Evolutionary conservation across 2,329 filamentous ascomycete species (phyloP), one percentile per base, ranked within the genome.

Genomic region (Sporothrix inflata): DNA sequence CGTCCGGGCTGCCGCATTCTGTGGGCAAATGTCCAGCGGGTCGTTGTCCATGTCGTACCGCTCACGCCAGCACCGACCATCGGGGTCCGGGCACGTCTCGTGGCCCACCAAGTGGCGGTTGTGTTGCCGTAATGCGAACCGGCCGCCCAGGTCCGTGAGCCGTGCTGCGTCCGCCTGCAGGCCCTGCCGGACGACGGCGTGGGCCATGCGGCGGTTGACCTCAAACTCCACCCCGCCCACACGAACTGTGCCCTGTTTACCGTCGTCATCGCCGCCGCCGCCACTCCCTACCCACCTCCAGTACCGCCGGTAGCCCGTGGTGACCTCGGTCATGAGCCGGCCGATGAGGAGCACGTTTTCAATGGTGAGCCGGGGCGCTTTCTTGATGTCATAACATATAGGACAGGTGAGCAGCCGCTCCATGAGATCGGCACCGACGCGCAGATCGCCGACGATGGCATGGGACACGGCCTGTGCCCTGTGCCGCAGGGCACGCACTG

Each of bases 101-200:
- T 72, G 71, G 19, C 71, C 71, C 5, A 72, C 71, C 21, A 72
- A 16, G 38, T 72, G 71, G 8, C 71, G 57, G 71, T 70, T 72
- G 57, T 72, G 57, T 21, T 72, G 71, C 8, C 71, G 66, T 3
- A 70, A 16, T 7, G 55, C 66, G n/a, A 72, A 72, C 7, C 40
- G 66, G 6, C 66, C 40, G 14, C 45, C 71, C 71, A 72, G 9
- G 16, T 70, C 67, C 1, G 71, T 70, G 4, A 72, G 57, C 34
- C 71, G 71, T 11, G 34, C 45, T 0, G 66, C 47, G 30, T 72
- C 71, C 12, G 30, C 24, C 53, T 53, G 45, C 16, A 72, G 66
- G 12, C 71, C 71, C 2, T 66, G 47, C 6, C 63, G 47, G 38
- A 72, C 16, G 3, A 72, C 34, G 1, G 53, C 47, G 5, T 34